Evolutionary conservation across 2,329 filamentous ascomycete species (phyloP), one percentile per base, ranked within the genome.

Genomic region (Fusarium torulosum): DNA sequence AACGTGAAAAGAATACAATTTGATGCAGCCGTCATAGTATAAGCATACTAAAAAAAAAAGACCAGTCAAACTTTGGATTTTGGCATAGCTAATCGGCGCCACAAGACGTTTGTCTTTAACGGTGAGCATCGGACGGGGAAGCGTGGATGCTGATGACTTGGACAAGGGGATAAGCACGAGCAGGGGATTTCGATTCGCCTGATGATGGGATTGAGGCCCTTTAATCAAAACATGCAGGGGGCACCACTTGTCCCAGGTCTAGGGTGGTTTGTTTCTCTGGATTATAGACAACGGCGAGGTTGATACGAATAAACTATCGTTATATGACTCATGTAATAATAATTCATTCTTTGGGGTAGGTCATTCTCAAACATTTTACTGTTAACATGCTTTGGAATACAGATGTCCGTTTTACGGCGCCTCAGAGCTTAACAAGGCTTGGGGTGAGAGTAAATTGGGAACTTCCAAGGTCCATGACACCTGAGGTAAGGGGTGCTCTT

Each of bases 211-310:
- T 64, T 63, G 62, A 67, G 66, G 63, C 67, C 66, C 66, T 69
- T 69, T 69, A 70, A 69, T 69, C 33, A 69, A 67, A 69, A 57
- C 38, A 33, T 46, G 55, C 60, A 69, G 65, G 65, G 59, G 49
- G 61, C 27, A 42, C 43, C 38, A 52, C 37, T 41, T 7, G 25
- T 45, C 25, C 25, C 19, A 33, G n/a, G 37, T 43, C 41, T 19
- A 43, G 35, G 35, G 35, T 37, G 35, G 17, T 19, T 37, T 33
- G 14, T 29, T 13, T 29, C 27, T 29, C 11, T 11, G 27, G 11
- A 29, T 11, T 29, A 29, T 29, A 9, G 27, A 29, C 27, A 29
- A 29, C 27, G 4, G 27, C 27, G 27, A 29, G 27, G 27, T 29
- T 29, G 10, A 29, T 10, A 29, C 11, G 27, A 29, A 29, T 13